Base-by-base conservation (phyloP, 192 early-diverging fungal species). In the Gryganskiella cystojenkinii region DNA sequence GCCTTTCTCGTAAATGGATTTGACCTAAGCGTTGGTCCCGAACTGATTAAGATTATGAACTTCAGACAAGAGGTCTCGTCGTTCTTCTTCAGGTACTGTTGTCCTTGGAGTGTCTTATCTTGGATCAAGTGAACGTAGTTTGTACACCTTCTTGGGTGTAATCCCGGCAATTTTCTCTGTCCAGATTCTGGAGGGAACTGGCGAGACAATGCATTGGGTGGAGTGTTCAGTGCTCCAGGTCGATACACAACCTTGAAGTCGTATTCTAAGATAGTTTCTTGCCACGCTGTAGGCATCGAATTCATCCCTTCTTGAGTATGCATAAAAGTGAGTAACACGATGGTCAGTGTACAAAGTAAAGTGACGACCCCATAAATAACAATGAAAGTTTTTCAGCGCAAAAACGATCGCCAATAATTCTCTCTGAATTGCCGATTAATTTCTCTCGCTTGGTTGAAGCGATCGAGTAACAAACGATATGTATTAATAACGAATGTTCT, bases 401-500 rank as follows among this genome's bases (percentile, higher is more conserved):
- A 69, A 61, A 4, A 69, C 45, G 46, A 61, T 61, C 0, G 46
- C 80, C 0, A 80, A 40, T 2, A 81, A 42, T 42, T 81, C 72
- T 58, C 68, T 64, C 40, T 79, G 55, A 2, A 71, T 75, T 2
- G 82, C 66, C 31, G 51, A 63, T 28, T 74, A 83, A 25, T 49
- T 61, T n/a, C 71, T 17, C 33, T 83, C 70, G 2, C 71, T 22
- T 25, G 45, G 42, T 31, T 67, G 63, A 1, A 80, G 27, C 0
- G 74, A 62, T 10, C 63, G 17, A 11, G 82, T 72, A 19, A 71
- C 34, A 56, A 83, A 83, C 3, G 61, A 61, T 24, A 79, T 61
- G 25, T 75, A 80, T 42, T n/a, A n/a, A n/a, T n/a, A n/a, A n/a
- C 40, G 61, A 9, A 60, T 79, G 17, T 79, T 55, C 14, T 52